phyloP scores from a whole-genome alignment of 306 rosid genomes.

The Prosopis cineraria region DNA sequence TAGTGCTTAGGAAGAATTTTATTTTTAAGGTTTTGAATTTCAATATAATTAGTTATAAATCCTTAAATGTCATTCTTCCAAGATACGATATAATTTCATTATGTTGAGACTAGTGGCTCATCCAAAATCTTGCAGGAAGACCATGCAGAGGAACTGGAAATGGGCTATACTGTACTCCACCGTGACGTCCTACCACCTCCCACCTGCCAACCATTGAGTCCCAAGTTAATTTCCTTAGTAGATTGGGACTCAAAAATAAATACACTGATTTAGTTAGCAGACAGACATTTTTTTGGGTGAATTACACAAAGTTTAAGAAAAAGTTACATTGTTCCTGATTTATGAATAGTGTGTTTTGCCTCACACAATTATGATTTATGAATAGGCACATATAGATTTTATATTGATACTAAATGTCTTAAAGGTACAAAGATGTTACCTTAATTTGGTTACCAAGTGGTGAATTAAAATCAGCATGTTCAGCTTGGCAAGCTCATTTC shows the following conservation, averaged over 20 bases:
- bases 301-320: not conserved
- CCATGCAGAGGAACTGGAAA: slow-evolving; percentile 87
- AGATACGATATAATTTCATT: not conserved
- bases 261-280: not conserved
- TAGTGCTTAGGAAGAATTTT: not conserved
- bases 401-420: not conserved
- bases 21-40: not conserved
- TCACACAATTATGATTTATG: no score
- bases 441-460: slow-evolving; percentile 67
- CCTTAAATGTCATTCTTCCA: not conserved
- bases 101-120: slow-evolving; percentile 29
- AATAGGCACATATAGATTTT: no score
- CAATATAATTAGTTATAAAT: not conserved
- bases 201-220: slow-evolving; percentile 60
- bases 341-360: no score
- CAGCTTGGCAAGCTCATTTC: slow-evolving; percentile 89
- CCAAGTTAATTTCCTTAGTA: not conserved
- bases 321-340: no score
- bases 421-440: slow-evolving; percentile 40
- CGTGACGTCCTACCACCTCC: slow-evolving; percentile 64
- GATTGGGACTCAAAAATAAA: not conserved
- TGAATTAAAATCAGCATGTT: slow-evolving; percentile 76
- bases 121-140: slow-evolving; percentile 78
- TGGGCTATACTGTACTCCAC: slow-evolving; percentile 82
- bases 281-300: not conserved